phyloP scores from a whole-genome alignment of 192 early-diverging fungal species.

The Thoreauomyces humboldtii region DNA sequence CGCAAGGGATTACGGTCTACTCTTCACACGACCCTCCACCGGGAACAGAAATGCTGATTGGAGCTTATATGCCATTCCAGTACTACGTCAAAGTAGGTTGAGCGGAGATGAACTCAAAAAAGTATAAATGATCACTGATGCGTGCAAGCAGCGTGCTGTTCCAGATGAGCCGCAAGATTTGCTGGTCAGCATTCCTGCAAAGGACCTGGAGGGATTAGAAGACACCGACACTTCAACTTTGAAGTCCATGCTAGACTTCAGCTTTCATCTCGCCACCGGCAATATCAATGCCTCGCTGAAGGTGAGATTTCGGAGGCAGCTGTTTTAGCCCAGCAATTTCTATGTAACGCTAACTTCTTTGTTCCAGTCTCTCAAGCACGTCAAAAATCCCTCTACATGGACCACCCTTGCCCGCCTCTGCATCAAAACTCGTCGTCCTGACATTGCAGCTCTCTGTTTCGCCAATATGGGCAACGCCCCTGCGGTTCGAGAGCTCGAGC shows the following conservation, averaged over 20 bases:
- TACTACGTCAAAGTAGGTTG: conserved; percentile 39
- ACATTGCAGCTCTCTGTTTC: conserved; percentile 43
- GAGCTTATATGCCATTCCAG: conserved; percentile 41
- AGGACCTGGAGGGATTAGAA: conserved; percentile 42
- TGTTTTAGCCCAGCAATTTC: background rate
- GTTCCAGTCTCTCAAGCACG: conserved; percentile 35
- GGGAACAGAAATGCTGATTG: conserved; percentile 27
- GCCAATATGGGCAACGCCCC: conserved; percentile 45
- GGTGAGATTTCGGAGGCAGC: conserved; percentile 15
- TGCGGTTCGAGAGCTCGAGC: conserved; percentile 28
- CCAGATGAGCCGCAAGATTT: conserved; percentile 9
- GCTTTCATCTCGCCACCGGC: conserved; percentile 46
- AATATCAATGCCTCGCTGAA: conserved; percentile 52
- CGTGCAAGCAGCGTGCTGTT: background rate
- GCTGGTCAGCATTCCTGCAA: conserved; percentile 8
- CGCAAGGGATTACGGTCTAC: conserved; percentile 39
- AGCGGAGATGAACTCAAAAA: conserved; percentile 3
- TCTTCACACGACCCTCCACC: conserved; percentile 21
- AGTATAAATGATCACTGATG: background rate
- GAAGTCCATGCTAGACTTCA: conserved; percentile 48
- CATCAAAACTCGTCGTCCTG: conserved; percentile 41
- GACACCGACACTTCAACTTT: conserved; percentile 29
- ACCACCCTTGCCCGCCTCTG: conserved; percentile 50
- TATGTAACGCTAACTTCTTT: background rate
- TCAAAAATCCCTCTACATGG: conserved; percentile 49